These are phyloP conservation scores for Mortierella sp. DNA, from an alignment of 371 early-diverging fungal genomes.

Conservation along the genomic window DNA sequence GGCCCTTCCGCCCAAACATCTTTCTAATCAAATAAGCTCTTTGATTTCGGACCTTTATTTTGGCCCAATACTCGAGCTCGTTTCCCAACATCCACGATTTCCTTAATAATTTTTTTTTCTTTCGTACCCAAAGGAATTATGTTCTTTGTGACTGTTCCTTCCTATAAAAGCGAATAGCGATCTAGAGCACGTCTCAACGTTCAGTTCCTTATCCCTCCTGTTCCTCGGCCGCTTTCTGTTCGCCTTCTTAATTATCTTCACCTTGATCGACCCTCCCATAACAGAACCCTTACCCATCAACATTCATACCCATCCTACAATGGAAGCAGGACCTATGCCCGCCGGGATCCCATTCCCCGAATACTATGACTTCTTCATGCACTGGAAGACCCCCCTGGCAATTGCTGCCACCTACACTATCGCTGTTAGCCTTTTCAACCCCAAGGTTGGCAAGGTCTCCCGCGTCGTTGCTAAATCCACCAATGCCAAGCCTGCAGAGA, in stretches of 20 bases:
- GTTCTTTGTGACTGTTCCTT: background rate
- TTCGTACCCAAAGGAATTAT: background rate
- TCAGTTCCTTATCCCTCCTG: background rate
- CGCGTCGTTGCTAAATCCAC: constrained; percentile 67
- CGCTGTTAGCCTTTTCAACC: constrained; percentile 70
- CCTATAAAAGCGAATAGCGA: constrained; percentile 1
- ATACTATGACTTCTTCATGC: constrained; percentile 77
- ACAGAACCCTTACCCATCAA: background rate
- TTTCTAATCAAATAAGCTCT: constrained; percentile 1
- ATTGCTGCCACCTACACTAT: constrained; percentile 71
- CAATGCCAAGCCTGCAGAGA: constrained; percentile 57
- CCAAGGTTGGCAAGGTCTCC: constrained; percentile 67
- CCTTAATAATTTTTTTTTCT: constrained; percentile 3
- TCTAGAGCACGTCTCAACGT: background rate
- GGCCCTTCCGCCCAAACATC: background rate
- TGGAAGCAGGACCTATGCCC: constrained; percentile 56
- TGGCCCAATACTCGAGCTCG: background rate
- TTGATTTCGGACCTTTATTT: background rate
- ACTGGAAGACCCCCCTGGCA: constrained; percentile 80
- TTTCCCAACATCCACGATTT: background rate
- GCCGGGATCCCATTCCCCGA: constrained; percentile 71
- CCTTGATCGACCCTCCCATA: background rate
- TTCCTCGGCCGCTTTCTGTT: background rate
- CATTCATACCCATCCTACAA: constrained; percentile 8
- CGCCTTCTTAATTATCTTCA: background rate